These are phyloP conservation scores for Oidium heveae DNA, from an alignment of 2,329 filamentous ascomycete species.

Conservation along the genomic window DNA sequence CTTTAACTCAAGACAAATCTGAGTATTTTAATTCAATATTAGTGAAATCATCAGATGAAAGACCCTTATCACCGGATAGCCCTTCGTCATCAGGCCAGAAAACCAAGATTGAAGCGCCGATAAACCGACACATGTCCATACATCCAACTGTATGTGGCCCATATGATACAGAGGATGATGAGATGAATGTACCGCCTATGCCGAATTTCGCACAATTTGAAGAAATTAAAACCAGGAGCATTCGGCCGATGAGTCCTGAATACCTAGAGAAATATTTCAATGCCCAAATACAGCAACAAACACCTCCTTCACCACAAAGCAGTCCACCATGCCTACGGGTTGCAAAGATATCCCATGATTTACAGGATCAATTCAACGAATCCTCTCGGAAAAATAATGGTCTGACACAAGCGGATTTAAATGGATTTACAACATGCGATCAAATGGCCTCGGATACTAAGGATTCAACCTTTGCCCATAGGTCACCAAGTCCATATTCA, in stretches of 20 bases:
- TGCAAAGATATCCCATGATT: neutral
- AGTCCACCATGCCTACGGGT: neutral
- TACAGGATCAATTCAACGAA: constrained; percentile 10
- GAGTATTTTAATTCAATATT: constrained; percentile 61
- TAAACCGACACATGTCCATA: constrained; percentile 41
- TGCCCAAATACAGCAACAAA: constrained; percentile 27
- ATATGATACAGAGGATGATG: constrained; percentile 1
- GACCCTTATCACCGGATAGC: constrained; percentile 11
- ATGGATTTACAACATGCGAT: constrained; percentile 12
- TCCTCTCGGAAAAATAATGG: constrained; percentile 9
- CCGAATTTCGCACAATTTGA: constrained; percentile 1
- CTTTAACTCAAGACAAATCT: constrained; percentile 51
- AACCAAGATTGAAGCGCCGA: constrained; percentile 27
- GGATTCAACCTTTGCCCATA: constrained; percentile 18
- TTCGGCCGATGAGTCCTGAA: constrained; percentile 4
- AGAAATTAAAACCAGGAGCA: constrained; percentile 5
- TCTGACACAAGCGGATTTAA: constrained; percentile 5
- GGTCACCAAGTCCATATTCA: constrained; percentile 33
- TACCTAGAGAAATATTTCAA: constrained; percentile 18
- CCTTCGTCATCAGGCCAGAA: constrained; percentile 22
- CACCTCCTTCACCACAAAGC: constrained; percentile 25
- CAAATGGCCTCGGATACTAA: constrained; percentile 20
- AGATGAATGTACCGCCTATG: constrained; percentile 1
- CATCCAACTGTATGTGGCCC: constrained; percentile 42
- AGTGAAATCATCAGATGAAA: constrained; percentile 25